Base-by-base conservation (phyloP, 225 moss, liverwort and hornwort species). In the Ulota crispa region DNA sequence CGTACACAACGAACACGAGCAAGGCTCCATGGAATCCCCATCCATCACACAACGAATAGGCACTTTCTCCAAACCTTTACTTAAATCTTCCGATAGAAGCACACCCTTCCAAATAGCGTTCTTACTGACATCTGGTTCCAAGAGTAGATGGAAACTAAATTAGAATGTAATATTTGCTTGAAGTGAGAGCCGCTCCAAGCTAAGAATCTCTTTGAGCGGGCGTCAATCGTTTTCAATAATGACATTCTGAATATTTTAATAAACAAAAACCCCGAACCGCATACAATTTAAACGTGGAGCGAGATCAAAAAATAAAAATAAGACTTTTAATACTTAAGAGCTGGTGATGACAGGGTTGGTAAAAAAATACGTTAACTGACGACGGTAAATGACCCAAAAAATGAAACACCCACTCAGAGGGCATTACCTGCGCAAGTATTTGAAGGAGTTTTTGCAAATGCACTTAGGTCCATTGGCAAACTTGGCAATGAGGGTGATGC, bases 1-100 rank as follows among this genome's bases (percentile, higher is more conserved):
- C 57, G 72, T 82, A 64, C 88, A 92, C 66, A 88, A 61, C 16
- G 83, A 83, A 75, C 92, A 90, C 34, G 78, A 86, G 81, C 90
- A 93, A 59, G 86, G 88, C 32, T 91, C 77, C 80, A 94, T 76
- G 52, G 86, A 82, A 86, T 91, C 92, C 74, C 86, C 85, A 83
- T 96, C 94, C 62, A 99, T 87, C 68, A 93, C 92, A 86, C 99
- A 99, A 80, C 90, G 91, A 75, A 99, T 92, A 41, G 94, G 92
- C 64, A 92, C 93, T 80, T 86, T 94, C 75, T 99, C 99, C 86
- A 89, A 85, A 37, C 99, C 96, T 31, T 86, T 85, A 85, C 99
- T 99, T 72, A 99, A 64, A 80, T 99, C 99, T 64, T 87, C 79
- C 54, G 85, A 89, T 26, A 94, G 79, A 70, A 92, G 77, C 39